Base-by-base conservation (phyloP, 768 basidiomycete genomes). In the Rossbeevera mucosa region DNA sequence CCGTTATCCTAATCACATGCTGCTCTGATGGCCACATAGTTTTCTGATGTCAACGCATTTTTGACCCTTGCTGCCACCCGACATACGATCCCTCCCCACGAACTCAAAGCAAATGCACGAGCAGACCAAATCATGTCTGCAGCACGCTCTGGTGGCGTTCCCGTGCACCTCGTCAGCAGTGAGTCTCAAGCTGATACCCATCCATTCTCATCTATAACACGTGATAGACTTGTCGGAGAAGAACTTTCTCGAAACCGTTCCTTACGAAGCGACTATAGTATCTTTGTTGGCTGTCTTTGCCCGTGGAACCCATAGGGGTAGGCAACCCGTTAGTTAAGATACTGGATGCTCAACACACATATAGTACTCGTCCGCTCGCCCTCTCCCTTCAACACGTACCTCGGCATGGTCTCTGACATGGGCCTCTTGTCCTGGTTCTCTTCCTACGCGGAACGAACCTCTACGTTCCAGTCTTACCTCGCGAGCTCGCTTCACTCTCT, bases 11-110 rank as follows among this genome's bases (percentile, higher is more conserved):
- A 14, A 33, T 54, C 30, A 1, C 41, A 16, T 30, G n/a, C 30
- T 31, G 54, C n/a, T 52, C 45, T 66, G 36, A 54, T n/a, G 7
- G 11, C 7, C 3, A 4, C 46, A 14, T 58, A 92, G 89, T 91
- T 81, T 59, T 83, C 89, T 16, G 90, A 92, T 63, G 86, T 91
- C 11, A 92, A 92, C 63, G 87, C 90, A n/a, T 92, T 91, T 63
- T 69, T 92, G 53, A 88, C 87, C 3, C 73, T 92, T 43, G 90
- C 90, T 9, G 88, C 90, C 7, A 91, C 87, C 4, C 73, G 83
- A 42, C 88, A 91, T 62, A 86, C 83, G 3, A 74, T 86, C 36
- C 67, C 72, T 21, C 74, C 77, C 0, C 83, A 85, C n/a, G 79
- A 84, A 45, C 64, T 86, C 16, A 74, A 75, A 28, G 80, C 77